Conservation (phyloP, 2,329 filamentous ascomycete species). For the Xylaria sp. region DNA sequence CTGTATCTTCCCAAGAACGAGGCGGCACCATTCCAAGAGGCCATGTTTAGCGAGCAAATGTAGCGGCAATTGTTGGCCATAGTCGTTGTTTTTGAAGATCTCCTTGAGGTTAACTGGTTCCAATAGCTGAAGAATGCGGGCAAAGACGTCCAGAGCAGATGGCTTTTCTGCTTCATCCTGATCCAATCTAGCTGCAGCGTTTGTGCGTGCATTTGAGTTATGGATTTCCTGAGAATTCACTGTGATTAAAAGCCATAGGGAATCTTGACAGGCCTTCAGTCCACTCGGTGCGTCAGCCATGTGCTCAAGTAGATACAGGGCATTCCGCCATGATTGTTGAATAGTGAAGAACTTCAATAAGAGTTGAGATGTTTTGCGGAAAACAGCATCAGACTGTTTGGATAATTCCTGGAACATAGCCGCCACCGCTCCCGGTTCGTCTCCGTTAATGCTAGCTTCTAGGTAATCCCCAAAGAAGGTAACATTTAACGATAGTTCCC, state of each 20-base stretch:
- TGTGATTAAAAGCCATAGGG: background rate
- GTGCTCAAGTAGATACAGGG: background rate
- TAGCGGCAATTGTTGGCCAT: background rate
- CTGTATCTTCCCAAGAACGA: background rate
- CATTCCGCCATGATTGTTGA: background rate
- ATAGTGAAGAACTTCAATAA: background rate
- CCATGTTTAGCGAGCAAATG: background rate
- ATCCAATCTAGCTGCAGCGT: background rate
- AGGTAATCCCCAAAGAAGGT: background rate
- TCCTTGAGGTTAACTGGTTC: background rate
- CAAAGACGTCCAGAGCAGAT: background rate
- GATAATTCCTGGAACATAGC: background rate
- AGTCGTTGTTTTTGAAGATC: background rate
- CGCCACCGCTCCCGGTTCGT: background rate
- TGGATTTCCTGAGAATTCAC: background rate
- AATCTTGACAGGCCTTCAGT: background rate
- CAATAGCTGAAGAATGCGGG: background rate
- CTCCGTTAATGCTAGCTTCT: background rate
- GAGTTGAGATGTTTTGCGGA: too few relatives aligned
- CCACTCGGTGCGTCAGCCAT: background rate
- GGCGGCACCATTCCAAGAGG: constrained; percentile 3
- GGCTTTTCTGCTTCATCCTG: background rate
- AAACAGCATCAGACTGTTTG: background rate
- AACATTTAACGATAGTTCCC: background rate
- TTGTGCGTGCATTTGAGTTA: background rate